phyloP scores from a whole-genome alignment of 192 early-diverging fungal genomes.

The Backusella parvicylindrica region DNA sequence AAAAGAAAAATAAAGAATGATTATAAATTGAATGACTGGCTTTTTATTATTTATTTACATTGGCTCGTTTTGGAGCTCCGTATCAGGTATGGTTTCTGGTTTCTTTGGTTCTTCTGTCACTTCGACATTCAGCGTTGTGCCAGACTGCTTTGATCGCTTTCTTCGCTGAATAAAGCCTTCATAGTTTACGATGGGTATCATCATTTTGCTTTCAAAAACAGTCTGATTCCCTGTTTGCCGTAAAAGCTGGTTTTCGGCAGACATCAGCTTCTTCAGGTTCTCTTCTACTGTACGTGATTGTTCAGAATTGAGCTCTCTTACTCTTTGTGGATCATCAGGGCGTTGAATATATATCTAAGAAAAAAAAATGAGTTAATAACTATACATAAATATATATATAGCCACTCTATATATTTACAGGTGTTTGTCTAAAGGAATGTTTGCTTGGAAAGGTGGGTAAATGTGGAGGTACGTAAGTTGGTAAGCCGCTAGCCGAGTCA shows the following conservation, averaged over 20 bases:
- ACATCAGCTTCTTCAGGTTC: constrained; percentile 44
- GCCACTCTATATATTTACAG: constrained; percentile 32
- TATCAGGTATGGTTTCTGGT: neutral
- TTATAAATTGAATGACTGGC: neutral
- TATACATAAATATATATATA: neutral
- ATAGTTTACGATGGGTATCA: constrained; percentile 17
- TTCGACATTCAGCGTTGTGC: constrained; percentile 6
- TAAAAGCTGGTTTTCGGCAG: constrained; percentile 17
- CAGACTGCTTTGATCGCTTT: constrained; percentile 14
- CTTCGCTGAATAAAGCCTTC: constrained; percentile 15
- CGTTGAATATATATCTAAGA: constrained; percentile 49
- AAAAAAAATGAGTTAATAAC: neutral
- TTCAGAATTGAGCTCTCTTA: constrained; percentile 49
- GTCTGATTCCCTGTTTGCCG: neutral
- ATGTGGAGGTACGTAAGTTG: constrained; percentile 46
- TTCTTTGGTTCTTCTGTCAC: constrained; percentile 4
- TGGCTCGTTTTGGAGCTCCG: constrained; percentile 1
- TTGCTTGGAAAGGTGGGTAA: constrained; percentile 50
- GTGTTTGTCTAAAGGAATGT: constrained; percentile 55
- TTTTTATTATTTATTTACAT: constrained; percentile 6
- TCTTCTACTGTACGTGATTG: constrained; percentile 55
- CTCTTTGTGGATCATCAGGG: constrained; percentile 47
- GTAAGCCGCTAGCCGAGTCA: constrained; percentile 18
- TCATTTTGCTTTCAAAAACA: neutral
- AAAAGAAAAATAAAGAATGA: neutral